Conservation (phyloP, 306 rosid genomes). For the Castanospermum australe region DNA sequence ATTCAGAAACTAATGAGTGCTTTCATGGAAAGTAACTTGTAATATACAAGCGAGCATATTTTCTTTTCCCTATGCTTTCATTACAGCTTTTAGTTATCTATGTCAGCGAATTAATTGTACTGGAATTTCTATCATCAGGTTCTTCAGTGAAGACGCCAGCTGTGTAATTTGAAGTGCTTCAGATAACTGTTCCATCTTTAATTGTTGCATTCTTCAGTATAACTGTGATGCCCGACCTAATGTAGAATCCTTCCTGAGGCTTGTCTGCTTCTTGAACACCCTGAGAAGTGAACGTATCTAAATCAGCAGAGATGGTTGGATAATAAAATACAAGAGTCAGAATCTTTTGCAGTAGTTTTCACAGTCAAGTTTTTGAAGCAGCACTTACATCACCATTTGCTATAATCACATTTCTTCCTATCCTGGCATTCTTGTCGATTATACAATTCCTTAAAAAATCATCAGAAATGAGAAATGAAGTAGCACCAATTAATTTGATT, state of each 20-base stretch:
- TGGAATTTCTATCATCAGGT: background rate
- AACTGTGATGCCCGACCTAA: slow-evolving; percentile 67
- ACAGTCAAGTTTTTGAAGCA: background rate
- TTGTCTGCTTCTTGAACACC: slow-evolving; percentile 83
- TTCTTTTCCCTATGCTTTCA: background rate
- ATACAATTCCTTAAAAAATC: slow-evolving; percentile 71
- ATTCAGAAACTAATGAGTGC: background rate
- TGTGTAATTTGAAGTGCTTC: background rate
- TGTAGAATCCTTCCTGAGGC: slow-evolving; percentile 68
- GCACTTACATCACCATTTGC: slow-evolving; percentile 69
- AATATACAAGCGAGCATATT: slow-evolving; percentile 11
- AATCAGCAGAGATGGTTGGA: background rate
- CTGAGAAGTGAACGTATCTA: slow-evolving; percentile 41
- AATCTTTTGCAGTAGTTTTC: background rate
- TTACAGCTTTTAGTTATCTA: background rate
- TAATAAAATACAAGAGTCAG: background rate
- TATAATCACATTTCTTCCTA: slow-evolving; percentile 74
- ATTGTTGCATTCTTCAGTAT: slow-evolving; percentile 82
- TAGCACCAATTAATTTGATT: background rate
- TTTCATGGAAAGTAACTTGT: background rate
- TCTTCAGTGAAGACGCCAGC: background rate
- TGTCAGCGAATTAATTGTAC: slow-evolving; percentile 5
- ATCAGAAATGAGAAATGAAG: background rate
- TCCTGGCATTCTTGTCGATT: slow-evolving; percentile 91
- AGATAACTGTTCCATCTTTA: slow-evolving; percentile 68